Base-by-base conservation (phyloP, 2,329 filamentous ascomycete genomes). In the Knoxdaviesia capensis region DNA sequence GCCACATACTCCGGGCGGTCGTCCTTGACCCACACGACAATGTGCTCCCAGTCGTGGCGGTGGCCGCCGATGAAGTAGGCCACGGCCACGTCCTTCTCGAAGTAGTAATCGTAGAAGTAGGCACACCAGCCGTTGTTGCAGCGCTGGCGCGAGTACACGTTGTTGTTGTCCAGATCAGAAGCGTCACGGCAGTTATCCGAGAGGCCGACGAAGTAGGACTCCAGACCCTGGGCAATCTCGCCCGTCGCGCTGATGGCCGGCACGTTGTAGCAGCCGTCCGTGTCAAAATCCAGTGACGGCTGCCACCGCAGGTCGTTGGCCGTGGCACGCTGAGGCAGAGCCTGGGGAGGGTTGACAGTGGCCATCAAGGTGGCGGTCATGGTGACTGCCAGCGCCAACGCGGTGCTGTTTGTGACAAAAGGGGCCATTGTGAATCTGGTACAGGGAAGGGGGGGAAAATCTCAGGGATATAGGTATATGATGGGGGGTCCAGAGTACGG, bases 71-170 rank as follows among this genome's bases (percentile, higher is more conserved):
- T 47, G 10, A 54, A 38, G 43, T 53, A 43, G 28, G 47, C 41
- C 20, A 55, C 29, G 42, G 53, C 52, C 3, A 59, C 55, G 51
- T 64, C 62, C 52, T 64, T 64, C 46, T 65, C 62, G 42, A 65
- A 65, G 51, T 63, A 65, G 51, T 65, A 64, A 46, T 56, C 60
- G 50, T 65, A 65, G 31, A 64, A 38, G 49, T 61, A 56, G 9
- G 56, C 54, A 51, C 62, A 66, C 61, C 60, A 64, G 44, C 56
- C 56, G 48, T 56, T 56, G 48, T 64, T 65, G 53, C 63, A 65
- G 4, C 58, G 56, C 46, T 54, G 51, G 5, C 62, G 60, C 4
- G 54, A 53, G 51, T 64, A 65, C 37, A 63, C 59, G 47, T 65
- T 61, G 50, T 54, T 57, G 45, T 61, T 57, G 10, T 50, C 45